Evolutionary conservation across 192 early-diverging fungal species (phyloP).

Genomic region (Backusella circina): DNA sequence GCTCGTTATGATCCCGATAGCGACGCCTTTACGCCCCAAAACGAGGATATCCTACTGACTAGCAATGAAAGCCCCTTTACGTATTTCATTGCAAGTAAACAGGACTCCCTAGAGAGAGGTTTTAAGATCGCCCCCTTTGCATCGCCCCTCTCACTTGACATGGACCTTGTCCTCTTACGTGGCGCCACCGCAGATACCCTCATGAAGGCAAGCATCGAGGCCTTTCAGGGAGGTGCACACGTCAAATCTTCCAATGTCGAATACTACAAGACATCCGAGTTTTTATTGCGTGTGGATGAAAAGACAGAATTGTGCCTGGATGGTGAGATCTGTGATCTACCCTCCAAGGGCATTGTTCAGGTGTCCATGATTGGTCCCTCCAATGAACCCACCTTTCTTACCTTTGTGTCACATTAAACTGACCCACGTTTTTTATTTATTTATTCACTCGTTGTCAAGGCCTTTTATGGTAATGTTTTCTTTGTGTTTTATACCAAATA

Average conservation of each 20-base stretch:
- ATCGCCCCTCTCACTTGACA: constrained; percentile 32
- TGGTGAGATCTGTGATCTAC: constrained; percentile 35
- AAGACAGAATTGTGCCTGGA: constrained; percentile 42
- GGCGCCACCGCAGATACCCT: constrained; percentile 31
- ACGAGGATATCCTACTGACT: background rate
- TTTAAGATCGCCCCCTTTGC: constrained; percentile 46
- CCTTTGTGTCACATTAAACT: background rate
- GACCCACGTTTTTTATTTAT: constrained; percentile 1
- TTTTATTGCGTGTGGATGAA: constrained; percentile 36
- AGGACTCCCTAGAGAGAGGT: constrained; percentile 43
- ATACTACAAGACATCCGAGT: constrained; percentile 36
- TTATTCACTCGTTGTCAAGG: background rate
- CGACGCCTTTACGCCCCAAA: background rate
- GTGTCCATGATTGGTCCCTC: background rate
- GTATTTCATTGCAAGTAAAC: constrained; percentile 43
- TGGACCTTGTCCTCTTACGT: constrained; percentile 42
- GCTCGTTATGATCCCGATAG: constrained; percentile 20
- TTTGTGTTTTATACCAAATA: background rate
- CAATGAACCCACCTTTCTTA: background rate
- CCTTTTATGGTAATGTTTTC: background rate
- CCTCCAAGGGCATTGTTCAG: constrained; percentile 9
- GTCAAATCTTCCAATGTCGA: constrained; percentile 28
- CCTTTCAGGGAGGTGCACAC: constrained; percentile 35
- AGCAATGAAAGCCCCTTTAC: constrained; percentile 35
- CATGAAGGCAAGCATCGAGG: constrained; percentile 27